Evolutionary conservation across 2,329 filamentous ascomycete genomes (phyloP), one percentile per base, ranked within the genome.

Genomic region (Neopestalotiopsis clavispora): DNA sequence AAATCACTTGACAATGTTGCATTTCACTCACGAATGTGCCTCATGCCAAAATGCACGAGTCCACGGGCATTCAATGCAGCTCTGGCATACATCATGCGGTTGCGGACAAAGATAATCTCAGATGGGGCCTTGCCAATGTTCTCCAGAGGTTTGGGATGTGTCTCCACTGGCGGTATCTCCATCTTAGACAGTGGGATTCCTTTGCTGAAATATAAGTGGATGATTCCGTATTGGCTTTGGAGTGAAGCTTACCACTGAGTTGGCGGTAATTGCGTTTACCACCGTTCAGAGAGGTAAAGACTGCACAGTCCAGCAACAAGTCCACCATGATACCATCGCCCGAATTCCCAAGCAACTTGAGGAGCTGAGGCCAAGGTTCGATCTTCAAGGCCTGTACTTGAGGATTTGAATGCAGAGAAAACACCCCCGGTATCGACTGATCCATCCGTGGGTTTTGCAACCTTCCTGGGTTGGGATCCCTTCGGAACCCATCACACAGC

Each of bases 71-170:
- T 95, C 38, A 95, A 82, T 1, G 88, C 86, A 23, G 94, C 89
- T 73, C 90, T 90, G 28, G 93, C 92, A 80, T 98, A 98, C 64
- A 98, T 85, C 84, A 98, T 97, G 23, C 94, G 90, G 75, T 89
- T 94, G 69, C 95, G 90, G 61, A 95, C 89, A 75, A 99, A 92
- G 1, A 84, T 82, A 68, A 98, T 94, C 17, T 89, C 87, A 56
- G 87, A 87, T 10, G 85, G 83, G 17, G 80, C 68, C 71, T 76
- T 77, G 61, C 71, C 72, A 68, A 70, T 28, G n/a, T 34, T 49
- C 69, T 30, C 38, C 4, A 30, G 20, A 28, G 58, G 5, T 28
- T 40, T 57, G 20, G 9, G 13, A 12, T 13, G 23, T 9, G 14
- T 20, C 13, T 12, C 13, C 10, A 13, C 49, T 56, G 45, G 12